phyloP scores from a whole-genome alignment of 306 rosid species.

The Gynostemma pentaphyllum region DNA sequence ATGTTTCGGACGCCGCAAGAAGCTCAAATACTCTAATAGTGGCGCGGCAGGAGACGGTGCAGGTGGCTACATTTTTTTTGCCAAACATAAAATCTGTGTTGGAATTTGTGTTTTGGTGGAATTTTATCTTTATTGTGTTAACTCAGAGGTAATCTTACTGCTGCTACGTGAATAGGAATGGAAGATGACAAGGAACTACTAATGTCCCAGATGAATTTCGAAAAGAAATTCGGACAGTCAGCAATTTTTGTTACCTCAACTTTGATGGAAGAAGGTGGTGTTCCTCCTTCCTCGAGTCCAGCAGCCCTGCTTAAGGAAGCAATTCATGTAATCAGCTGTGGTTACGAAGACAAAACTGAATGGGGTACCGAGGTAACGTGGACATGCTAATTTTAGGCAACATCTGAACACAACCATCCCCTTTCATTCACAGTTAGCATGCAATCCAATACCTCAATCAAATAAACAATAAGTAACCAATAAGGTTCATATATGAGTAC shows the following conservation, averaged over 20 bases:
- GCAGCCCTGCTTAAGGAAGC: constrained; percentile 87
- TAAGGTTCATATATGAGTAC: background rate
- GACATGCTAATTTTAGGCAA: constrained; percentile 4
- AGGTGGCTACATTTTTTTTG: constrained; percentile 13
- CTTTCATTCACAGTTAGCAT: background rate
- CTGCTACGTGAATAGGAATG: constrained; percentile 26
- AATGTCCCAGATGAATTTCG: constrained; percentile 90
- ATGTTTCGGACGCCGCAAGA: constrained; percentile 79
- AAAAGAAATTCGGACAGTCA: constrained; percentile 85
- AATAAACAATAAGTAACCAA: background rate
- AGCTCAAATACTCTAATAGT: constrained; percentile 44
- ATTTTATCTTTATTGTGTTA: background rate
- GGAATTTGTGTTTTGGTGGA: background rate
- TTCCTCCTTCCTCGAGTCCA: constrained; percentile 68
- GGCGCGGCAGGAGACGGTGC: constrained; percentile 53
- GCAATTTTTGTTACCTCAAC: constrained; percentile 91
- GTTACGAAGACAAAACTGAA: constrained; percentile 94
- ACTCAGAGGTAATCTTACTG: background rate
- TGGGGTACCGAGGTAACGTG: constrained; percentile 85
- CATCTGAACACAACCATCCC: background rate
- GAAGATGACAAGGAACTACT: constrained; percentile 70
- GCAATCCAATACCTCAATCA: background rate
- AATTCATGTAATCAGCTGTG: constrained; percentile 79
- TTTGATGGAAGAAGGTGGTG: constrained; percentile 76
- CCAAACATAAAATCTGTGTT: background rate